These are phyloP conservation scores for Amanita pallidorosea DNA, from an alignment of 768 basidiomycete species.

Conservation along the genomic window DNA sequence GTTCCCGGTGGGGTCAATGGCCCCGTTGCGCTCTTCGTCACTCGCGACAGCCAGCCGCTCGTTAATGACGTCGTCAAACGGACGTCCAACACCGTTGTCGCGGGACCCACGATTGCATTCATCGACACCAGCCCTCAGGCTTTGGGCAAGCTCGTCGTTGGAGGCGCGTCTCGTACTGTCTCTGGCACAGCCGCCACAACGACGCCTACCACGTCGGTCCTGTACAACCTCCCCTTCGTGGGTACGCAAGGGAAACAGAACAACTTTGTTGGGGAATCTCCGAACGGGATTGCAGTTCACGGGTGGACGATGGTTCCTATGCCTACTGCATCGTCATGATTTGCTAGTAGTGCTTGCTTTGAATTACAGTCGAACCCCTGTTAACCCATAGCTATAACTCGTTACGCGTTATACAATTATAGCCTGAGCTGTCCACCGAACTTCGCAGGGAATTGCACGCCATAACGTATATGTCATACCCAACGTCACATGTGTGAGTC, in stretches of 20 bases:
- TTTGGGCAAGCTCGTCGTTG: slow-evolving; percentile 30
- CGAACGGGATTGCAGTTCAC: slow-evolving; percentile 34
- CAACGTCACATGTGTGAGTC: too few species aligned
- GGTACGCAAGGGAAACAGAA: slow-evolving; percentile 24
- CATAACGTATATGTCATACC: too few species aligned
- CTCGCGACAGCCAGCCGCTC: slow-evolving; percentile 50
- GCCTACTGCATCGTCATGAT: background rate
- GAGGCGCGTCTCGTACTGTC: slow-evolving; percentile 4
- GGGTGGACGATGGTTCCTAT: slow-evolving; percentile 27
- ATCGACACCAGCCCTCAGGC: slow-evolving; percentile 48
- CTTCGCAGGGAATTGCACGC: too few species aligned
- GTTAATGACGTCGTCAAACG: slow-evolving; percentile 51
- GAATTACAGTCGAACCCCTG: too few species aligned
- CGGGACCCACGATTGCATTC: slow-evolving; percentile 63
- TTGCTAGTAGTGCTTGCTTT: background rate
- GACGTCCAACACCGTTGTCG: slow-evolving; percentile 42
- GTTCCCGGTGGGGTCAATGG: slow-evolving; percentile 64
- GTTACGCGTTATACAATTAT: too few species aligned
- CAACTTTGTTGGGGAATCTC: slow-evolving; percentile 26
- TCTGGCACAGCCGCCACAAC: slow-evolving; percentile 6
- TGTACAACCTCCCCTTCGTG: slow-evolving; percentile 13
- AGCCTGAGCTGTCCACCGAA: too few species aligned
- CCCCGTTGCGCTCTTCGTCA: slow-evolving; percentile 65
- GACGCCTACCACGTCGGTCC: slow-evolving; percentile 11
- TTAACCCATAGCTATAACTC: too few species aligned